A percentile compares a stretch with the other conserved stretches of the same genome.
phyloP scores from a whole-genome alignment of 768 basidiomycete genomes.

The Hemileccinum rubropunctum region DNA sequence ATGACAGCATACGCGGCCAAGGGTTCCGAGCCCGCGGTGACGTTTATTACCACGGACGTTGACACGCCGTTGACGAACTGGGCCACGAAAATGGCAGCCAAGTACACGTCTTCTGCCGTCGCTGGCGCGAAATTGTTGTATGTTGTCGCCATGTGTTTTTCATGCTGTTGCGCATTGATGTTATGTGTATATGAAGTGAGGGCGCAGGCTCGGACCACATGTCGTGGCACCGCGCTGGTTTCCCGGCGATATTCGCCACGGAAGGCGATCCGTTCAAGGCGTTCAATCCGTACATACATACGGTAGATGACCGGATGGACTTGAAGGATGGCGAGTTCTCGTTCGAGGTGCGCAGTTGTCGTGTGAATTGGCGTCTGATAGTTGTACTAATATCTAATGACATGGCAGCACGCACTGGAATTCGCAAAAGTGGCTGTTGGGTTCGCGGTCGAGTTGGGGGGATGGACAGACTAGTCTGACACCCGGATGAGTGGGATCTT shows the following conservation, averaged over 20 bases:
- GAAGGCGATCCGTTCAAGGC: constrained; percentile 42
- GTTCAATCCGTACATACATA: constrained; percentile 43
- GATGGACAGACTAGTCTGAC: constrained; percentile 14
- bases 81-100: constrained; percentile 33
- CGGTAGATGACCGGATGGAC: constrained; percentile 23
- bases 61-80: constrained; percentile 45
- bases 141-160: constrained; percentile 18
- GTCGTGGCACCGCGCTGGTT: constrained; percentile 43
- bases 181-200: constrained; percentile 14
- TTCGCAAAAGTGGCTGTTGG: constrained; percentile 60
- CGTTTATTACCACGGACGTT: constrained; percentile 36
- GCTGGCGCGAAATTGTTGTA: constrained; percentile 29
- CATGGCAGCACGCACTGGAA: constrained; percentile 47
- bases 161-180: too few relatives aligned
- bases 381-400: constrained; percentile 1
- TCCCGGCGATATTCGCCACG: constrained; percentile 40
- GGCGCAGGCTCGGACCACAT: constrained; percentile 46
- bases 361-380: background rate
- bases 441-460: constrained; percentile 51
- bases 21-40: constrained; percentile 9
- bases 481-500: background rate
- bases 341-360: constrained; percentile 25
- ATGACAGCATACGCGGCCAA: constrained; percentile 37
- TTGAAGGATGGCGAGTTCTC: constrained; percentile 41
- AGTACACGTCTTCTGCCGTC: constrained; percentile 20